phyloP scores from a whole-genome alignment of 345 rosid genomes.

The Salix suchowensis region DNA sequence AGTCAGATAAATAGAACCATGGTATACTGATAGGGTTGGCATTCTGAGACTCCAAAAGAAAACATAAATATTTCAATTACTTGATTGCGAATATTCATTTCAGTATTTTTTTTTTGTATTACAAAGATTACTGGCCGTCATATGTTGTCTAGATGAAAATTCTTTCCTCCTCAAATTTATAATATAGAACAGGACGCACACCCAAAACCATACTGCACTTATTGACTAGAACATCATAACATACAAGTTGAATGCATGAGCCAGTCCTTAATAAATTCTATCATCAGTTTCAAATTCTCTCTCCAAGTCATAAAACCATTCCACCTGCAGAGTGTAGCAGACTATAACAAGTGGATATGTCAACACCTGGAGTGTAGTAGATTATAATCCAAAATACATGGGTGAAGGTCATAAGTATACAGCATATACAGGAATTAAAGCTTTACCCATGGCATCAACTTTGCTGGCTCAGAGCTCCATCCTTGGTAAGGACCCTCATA shows the following conservation, averaged over 20 bases:
- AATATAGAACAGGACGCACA: not conserved
- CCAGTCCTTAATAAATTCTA: not conserved
- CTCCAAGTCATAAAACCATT: not conserved
- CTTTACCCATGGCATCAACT: slow-evolving; percentile 37
- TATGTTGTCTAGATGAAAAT: not conserved
- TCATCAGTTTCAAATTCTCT: not conserved
- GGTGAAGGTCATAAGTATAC: not conserved
- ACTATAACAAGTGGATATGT: not conserved
- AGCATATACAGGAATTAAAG: not conserved
- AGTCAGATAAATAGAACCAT: not conserved
- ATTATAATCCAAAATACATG: not conserved
- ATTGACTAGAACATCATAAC: not conserved
- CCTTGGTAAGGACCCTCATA: slow-evolving; percentile 27
- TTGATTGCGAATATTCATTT: not conserved
- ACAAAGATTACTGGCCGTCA: not conserved
- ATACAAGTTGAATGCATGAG: not conserved
- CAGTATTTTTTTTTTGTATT: not conserved
- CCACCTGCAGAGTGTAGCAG: not conserved
- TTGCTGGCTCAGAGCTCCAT: slow-evolving; percentile 24
- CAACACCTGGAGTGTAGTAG: not conserved
- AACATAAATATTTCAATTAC: not conserved
- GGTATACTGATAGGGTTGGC: not conserved
- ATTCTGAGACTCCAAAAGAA: not conserved
- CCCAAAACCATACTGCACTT: not conserved
- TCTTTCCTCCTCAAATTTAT: not conserved